Evolutionary conservation across 441 rosid genomes (phyloP), one percentile per base, ranked within the genome.

Genomic region (Brassica balearica): DNA sequence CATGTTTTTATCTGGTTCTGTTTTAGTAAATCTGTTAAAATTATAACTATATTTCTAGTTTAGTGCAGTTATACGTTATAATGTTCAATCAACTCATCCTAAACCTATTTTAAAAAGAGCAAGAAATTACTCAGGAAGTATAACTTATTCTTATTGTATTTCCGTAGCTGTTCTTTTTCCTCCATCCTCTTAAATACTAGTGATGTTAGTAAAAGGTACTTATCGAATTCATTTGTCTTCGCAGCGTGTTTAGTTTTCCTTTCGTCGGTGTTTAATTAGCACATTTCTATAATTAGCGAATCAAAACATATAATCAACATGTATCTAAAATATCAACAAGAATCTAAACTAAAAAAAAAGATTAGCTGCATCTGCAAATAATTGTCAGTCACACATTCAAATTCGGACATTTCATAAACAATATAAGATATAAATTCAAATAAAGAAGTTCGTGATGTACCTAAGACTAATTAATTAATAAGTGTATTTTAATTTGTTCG

Each of bases 221-320:
- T 53, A 53, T 59, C 73, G 61, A 59, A 68, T 20, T 75, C 8
- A 19, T 29, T 68, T 75, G 51, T 75, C 74, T 60, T 68, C 23
- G 61, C 22, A 60, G 32, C 36, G 34, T 59, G 53, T 60, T 76
- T 46, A 15, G 17, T 38, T 36, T 56, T 14, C 2, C 15, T 17
- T 73, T 36, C 3, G 23, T 51, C 58, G 59, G 65, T 74, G 65
- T 36, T 55, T 25, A 25, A 25, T 25, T 74, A 23, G 19, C 29
- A 23, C 68, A 67, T 68, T 59, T 8, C n/a, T 67, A 41, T 19
- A 67, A 56, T 14, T 22, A 66, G 46, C 66, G 19, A 65, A 65
- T 8, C 20, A 32, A 51, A 66, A 32, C 41, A 55, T 66, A 60
- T 17, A 7, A 55, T 55, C 25, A 53, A 53, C 9, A 53, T 14